Evolutionary conservation across 2,329 filamentous ascomycete genomes (phyloP), one percentile per base, ranked within the genome.

Genomic region (Fusarium oligoseptatum): DNA sequence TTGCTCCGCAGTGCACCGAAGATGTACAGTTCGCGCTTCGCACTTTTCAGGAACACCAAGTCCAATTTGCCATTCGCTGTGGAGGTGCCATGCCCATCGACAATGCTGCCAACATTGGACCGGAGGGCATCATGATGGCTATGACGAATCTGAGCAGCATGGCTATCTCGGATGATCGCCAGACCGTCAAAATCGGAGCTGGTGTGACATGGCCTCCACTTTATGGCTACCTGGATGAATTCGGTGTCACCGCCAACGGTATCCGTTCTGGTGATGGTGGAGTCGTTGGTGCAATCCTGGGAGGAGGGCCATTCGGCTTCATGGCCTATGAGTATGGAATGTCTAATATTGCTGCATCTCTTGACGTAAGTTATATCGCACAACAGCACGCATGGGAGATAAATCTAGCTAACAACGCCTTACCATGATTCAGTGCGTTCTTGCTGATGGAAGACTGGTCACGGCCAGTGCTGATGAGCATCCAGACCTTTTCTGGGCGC

Each of bases 381-480:
- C 27, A 29, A 29, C 27, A 29, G 7, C 27, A 9, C 27, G 27
- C 27, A 29, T 29, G 27, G 11, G 20, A 24, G 12, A 29, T 52
- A 14, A 14, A 12, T 15, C 27, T 12, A 6, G 15, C 24, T 52
- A 20, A 52, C 48, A n/a, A 32, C 7, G 9, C 11, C 24, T 52
- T 32, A 4, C 48, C 3, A 32, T 3, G 7, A 52, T 52, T 8
- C 15, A 52, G 48, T 27, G 24, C 5, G 48, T 55, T 32, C 48
- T 55, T 8, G 48, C 27, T 55, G 48, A 55, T 29, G 48, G 48
- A 8, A 55, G 22, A 43, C 15, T 60, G 36, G 57, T 60, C 15
- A 60, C 57, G 9, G 36, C 57, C 24, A 60, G 57, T 29, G 57
- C 36, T n/a, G 57, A 43, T 60, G 57, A 60, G 3, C 57, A 60